Evolutionary conservation across 768 basidiomycete species (phyloP).

Genomic region (Trametes villosa): DNA sequence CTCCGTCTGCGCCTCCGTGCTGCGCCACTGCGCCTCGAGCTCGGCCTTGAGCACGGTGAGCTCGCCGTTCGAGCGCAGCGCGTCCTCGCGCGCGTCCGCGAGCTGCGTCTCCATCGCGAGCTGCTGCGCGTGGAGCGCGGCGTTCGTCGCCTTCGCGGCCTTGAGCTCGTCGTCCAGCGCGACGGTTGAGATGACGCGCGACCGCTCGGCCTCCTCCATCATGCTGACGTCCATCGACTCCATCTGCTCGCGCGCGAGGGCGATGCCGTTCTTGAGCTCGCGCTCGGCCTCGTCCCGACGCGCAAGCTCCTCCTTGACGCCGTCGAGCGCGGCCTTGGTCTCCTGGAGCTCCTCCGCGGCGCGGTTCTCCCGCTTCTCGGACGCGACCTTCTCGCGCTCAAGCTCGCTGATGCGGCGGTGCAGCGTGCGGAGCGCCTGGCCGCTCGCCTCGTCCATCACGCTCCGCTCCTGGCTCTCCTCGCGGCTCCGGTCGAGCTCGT

Average conservation of each 20-base stretch:
- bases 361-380: conserved; percentile 35
- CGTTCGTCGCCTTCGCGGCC: conserved; percentile 47
- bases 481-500: conserved; percentile 85
- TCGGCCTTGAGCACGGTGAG: conserved; percentile 55
- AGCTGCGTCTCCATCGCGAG: conserved; percentile 46
- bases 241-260: conserved; percentile 62
- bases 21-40: conserved; percentile 72
- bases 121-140: conserved; percentile 50
- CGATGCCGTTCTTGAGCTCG: conserved; percentile 56
- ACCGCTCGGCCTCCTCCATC: conserved; percentile 44
- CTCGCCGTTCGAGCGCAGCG: conserved; percentile 36
- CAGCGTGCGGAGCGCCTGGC: conserved; percentile 77
- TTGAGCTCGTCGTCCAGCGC: conserved; percentile 57
- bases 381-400: conserved; percentile 64
- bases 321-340: conserved; percentile 49
- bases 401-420: conserved; percentile 81
- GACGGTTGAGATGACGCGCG: conserved; percentile 39
- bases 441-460: conserved; percentile 82
- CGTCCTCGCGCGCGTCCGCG: conserved; percentile 42
- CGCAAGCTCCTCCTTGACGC: conserved; percentile 49
- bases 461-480: conserved; percentile 82
- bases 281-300: conserved; percentile 57
- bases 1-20: conserved; percentile 61
- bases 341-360: conserved; percentile 48
- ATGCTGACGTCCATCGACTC: conserved; percentile 47